A percentile compares a stretch with the other conserved stretches of the same genome.
Conservation (phyloP, 1,284 basidiomycete species). For the Boletellus sp. region DNA sequence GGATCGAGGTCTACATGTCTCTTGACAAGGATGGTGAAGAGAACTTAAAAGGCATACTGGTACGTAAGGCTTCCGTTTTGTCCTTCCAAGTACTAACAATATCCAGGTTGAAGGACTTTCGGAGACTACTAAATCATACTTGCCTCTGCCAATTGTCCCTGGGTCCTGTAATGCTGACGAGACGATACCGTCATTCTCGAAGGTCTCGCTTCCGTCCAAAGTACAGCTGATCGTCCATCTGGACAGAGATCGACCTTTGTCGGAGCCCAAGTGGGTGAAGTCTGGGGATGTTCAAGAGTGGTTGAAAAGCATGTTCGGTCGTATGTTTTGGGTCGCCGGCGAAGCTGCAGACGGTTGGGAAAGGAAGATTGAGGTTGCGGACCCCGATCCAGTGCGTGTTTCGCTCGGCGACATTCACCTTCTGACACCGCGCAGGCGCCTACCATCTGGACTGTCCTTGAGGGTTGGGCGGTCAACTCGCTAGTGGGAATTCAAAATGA, state of each 20-base stretch:
- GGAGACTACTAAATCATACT: constrained; percentile 66
- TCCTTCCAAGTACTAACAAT: constrained; percentile 10
- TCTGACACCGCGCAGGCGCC: constrained; percentile 58
- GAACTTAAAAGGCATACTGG: constrained; percentile 70
- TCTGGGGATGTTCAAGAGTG: constrained; percentile 91
- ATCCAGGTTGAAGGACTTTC: constrained; percentile 73
- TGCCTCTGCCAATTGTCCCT: constrained; percentile 49
- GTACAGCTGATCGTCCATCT: constrained; percentile 65
- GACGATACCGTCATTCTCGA: constrained; percentile 67
- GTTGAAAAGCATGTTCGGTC: constrained; percentile 83
- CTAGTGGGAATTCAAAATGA: constrained; percentile 70
- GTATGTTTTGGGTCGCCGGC: constrained; percentile 75
- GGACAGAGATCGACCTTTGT: constrained; percentile 83
- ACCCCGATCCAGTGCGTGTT: constrained; percentile 86
- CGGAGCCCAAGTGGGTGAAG: constrained; percentile 94
- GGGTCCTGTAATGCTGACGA: constrained; percentile 46
- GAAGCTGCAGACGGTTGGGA: constrained; percentile 82
- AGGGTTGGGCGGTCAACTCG: constrained; percentile 83
- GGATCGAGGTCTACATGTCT: constrained; percentile 77
- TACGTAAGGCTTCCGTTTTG: constrained; percentile 37
- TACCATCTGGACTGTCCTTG: constrained; percentile 85
- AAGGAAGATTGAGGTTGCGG: constrained; percentile 86
- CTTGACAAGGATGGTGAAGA: constrained; percentile 52
- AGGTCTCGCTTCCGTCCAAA: constrained; percentile 47
- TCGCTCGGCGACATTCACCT: constrained; percentile 18